Evolutionary conservation across 2,329 filamentous ascomycete genomes (phyloP).

Genomic region (Alternaria gansuensis): DNA sequence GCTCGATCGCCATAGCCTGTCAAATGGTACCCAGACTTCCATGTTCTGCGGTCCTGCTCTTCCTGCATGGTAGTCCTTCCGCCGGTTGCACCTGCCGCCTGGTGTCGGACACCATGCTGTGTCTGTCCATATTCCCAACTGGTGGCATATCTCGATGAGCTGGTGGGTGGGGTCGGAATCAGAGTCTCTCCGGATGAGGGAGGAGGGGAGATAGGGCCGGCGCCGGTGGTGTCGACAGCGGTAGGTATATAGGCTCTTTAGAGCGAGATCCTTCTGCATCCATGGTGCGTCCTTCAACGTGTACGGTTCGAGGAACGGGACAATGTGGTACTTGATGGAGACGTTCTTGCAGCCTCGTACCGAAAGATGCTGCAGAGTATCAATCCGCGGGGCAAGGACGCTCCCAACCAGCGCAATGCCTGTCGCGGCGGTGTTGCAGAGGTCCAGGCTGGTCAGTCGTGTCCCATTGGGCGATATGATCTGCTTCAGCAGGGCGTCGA

Average conservation of each 20-base stretch:
- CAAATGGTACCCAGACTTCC: conserved; percentile 70
- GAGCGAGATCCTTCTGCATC: conserved; percentile 58
- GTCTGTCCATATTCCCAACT: conserved; percentile 68
- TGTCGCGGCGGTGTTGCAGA: conserved; percentile 69
- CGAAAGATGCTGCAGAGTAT: conserved; percentile 66
- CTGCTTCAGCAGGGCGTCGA: conserved; percentile 66
- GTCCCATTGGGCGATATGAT: conserved; percentile 66
- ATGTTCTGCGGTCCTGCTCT: conserved; percentile 63
- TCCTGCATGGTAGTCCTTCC: conserved; percentile 66
- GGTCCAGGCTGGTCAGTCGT: conserved; percentile 64
- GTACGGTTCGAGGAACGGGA: conserved; percentile 63
- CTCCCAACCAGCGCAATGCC: conserved; percentile 65
- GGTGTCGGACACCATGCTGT: conserved; percentile 69
- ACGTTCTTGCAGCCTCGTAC: conserved; percentile 71
- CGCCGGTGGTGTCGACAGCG: conserved; percentile 69
- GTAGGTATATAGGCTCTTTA: conserved; percentile 69
- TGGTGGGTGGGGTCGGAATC: conserved; percentile 69
- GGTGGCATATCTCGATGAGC: conserved; percentile 66
- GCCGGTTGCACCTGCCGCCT: conserved; percentile 64
- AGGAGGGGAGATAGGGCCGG: conserved; percentile 66
- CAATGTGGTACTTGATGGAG: conserved; percentile 70
- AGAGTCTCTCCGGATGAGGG: conserved; percentile 64
- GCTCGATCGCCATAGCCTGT: conserved; percentile 66
- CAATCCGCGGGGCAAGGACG: conserved; percentile 63
- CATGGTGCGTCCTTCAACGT: conserved; percentile 54